phyloP scores from a whole-genome alignment of 768 basidiomycete genomes.

The Termitomyces sp. region DNA sequence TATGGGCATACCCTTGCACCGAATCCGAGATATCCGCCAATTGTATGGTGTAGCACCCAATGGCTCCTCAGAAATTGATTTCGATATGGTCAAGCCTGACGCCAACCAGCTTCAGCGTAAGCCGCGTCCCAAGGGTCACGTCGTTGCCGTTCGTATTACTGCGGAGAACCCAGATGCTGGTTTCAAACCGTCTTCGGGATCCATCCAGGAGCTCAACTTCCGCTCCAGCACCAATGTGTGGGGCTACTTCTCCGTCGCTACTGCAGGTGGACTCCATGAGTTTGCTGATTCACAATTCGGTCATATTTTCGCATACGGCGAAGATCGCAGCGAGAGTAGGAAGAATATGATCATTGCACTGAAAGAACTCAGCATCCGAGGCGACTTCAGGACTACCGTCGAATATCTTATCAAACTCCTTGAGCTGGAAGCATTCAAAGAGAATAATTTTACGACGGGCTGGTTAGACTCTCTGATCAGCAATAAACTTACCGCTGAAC shows the following conservation, averaged over 20 bases:
- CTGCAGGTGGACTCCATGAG: slow-evolving; percentile 95
- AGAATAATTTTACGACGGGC: slow-evolving; percentile 97
- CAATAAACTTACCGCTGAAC: slow-evolving; percentile 94
- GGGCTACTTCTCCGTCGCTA: slow-evolving; percentile 98
- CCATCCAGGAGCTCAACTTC: slow-evolving; percentile 98
- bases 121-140: slow-evolving; percentile 95
- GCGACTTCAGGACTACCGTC: slow-evolving; percentile 97
- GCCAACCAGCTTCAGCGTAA: slow-evolving; percentile 87
- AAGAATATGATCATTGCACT: slow-evolving; percentile 99
- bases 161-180: slow-evolving; percentile 99
- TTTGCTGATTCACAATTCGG: slow-evolving; percentile 99
- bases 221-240: slow-evolving; percentile 98
- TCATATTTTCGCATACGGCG: slow-evolving; percentile 98
- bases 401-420: slow-evolving; percentile 98
- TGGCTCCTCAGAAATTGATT: slow-evolving; percentile 90
- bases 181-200: slow-evolving; percentile 98
- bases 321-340: slow-evolving; percentile 89
- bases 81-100: slow-evolving; percentile 89
- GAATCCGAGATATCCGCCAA: slow-evolving; percentile 92
- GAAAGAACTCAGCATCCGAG: slow-evolving; percentile 97
- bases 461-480: slow-evolving; percentile 98
- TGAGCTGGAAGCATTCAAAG: slow-evolving; percentile 92
- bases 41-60: slow-evolving; percentile 93
- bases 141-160: slow-evolving; percentile 98
- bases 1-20: slow-evolving; percentile 96